phyloP scores from a whole-genome alignment of 495 filamentous ascomycete species.

The Tuber indicum region DNA sequence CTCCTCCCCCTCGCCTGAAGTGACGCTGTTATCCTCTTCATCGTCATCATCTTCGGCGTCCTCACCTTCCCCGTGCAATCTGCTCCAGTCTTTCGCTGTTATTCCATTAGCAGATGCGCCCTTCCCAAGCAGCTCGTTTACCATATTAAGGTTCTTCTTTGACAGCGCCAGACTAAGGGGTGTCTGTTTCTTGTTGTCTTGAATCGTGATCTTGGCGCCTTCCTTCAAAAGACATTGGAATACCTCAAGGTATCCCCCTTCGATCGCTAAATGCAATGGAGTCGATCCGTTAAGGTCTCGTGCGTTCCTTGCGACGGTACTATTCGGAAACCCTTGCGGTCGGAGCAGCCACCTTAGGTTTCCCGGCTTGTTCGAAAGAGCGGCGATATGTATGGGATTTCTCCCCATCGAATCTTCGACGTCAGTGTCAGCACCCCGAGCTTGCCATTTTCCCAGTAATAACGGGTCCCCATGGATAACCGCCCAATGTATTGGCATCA shows the following conservation, averaged over 20 bases:
- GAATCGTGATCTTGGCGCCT: constrained; percentile 12
- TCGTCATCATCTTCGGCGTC: not conserved
- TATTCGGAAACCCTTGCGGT: not conserved
- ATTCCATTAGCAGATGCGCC: constrained; percentile 10
- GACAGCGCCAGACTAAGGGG: constrained; percentile 13
- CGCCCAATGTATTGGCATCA: constrained; percentile 3
- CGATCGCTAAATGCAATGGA: constrained; percentile 22
- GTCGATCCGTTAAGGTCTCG: constrained; percentile 22
- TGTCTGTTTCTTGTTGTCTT: constrained; percentile 17
- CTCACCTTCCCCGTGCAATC: not conserved
- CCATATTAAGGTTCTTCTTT: constrained; percentile 17
- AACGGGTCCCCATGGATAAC: not conserved
- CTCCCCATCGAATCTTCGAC: constrained; percentile 12
- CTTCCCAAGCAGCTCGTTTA: constrained; percentile 22
- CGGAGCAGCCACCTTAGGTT: constrained; percentile 12
- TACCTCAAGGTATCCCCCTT: not conserved
- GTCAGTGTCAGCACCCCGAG: constrained; percentile 22
- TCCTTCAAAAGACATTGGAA: constrained; percentile 5
- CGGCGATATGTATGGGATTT: constrained; percentile 12
- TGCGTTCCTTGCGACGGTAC: constrained; percentile 3
- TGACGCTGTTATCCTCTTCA: constrained; percentile 16
- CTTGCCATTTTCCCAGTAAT: not conserved
- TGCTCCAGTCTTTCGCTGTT: constrained; percentile 7
- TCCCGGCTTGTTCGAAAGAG: not conserved
- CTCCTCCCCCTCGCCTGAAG: not conserved